phyloP scores from a whole-genome alignment of 768 basidiomycete species.

The Panellus pusillus region DNA sequence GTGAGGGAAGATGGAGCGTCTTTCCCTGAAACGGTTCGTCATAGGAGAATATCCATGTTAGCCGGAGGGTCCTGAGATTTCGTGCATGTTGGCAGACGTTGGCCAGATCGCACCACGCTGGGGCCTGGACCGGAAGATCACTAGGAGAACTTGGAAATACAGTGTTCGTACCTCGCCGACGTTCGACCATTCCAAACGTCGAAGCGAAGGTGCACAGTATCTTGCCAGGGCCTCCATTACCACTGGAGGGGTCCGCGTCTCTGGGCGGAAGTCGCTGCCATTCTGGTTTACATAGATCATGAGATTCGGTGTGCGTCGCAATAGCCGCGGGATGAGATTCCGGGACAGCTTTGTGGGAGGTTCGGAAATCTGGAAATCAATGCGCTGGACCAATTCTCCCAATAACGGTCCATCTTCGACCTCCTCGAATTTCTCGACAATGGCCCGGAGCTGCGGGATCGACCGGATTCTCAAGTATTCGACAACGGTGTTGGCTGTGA shows the following conservation, averaged over 20 bases:
- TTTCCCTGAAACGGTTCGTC: conserved; percentile 19
- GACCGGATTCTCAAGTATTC: conserved; percentile 42
- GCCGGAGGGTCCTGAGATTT: conserved; percentile 40
- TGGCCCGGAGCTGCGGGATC: conserved; percentile 32
- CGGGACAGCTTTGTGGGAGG: conserved; percentile 20
- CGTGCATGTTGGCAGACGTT: conserved; percentile 33
- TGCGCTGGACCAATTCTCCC: conserved; percentile 40
- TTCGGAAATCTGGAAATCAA: conserved; percentile 42
- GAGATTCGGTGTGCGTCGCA: conserved; percentile 44
- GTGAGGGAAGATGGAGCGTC: conserved; percentile 33
- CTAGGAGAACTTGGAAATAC: too few species aligned
- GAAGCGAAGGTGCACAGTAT: conserved; percentile 35
- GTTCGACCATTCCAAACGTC: conserved; percentile 45
- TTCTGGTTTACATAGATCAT: conserved; percentile 44
- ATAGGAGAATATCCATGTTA: conserved; percentile 41
- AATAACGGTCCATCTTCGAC: conserved; percentile 28
- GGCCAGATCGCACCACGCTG: conserved; percentile 40
- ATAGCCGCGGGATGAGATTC: conserved; percentile 34
- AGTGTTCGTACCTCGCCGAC: conserved; percentile 30
- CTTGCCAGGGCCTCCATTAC: conserved; percentile 35
- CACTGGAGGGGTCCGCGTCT: conserved; percentile 29
- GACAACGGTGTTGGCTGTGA: conserved; percentile 38
- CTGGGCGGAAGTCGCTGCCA: conserved; percentile 18
- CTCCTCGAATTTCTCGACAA: conserved; percentile 36
- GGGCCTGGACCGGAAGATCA: conserved; percentile 21